A percentile compares a stretch with the other conserved stretches of the same genome.
phyloP scores from a whole-genome alignment of 768 basidiomycete genomes.

The Suillus lakei region DNA sequence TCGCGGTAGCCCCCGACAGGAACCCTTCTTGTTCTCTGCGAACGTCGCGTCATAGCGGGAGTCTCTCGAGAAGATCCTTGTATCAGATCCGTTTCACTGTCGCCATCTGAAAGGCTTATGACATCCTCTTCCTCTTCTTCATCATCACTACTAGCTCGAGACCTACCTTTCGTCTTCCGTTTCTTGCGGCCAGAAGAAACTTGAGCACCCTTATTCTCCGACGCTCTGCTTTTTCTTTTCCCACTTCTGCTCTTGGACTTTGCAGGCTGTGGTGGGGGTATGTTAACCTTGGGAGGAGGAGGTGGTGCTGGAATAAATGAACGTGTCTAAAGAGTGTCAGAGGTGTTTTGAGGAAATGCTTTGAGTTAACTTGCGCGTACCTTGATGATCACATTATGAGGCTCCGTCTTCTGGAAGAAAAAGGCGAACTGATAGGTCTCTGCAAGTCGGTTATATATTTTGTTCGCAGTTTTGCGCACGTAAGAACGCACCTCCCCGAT shows the following conservation, averaged over 20 bases:
- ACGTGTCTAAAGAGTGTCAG: constrained; percentile 40
- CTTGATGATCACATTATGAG: constrained; percentile 84
- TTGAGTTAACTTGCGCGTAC: constrained; percentile 42
- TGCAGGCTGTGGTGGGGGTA: constrained; percentile 19
- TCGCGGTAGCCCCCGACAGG: constrained; percentile 31
- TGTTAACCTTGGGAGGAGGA: constrained; percentile 1
- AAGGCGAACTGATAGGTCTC: constrained; percentile 92
- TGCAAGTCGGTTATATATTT: constrained; percentile 34
- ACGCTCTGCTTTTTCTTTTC: constrained; percentile 23
- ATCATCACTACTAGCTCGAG: constrained; percentile 27
- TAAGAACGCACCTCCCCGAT: constrained; percentile 70
- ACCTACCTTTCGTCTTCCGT: constrained; percentile 46
- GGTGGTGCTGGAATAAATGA: constrained; percentile 41
- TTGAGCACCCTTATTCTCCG: constrained; percentile 13
- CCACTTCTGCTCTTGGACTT: constrained; percentile 22
- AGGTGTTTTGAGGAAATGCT: constrained; percentile 2
- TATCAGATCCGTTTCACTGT: constrained; percentile 3
- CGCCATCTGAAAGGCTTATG: constrained; percentile 8
- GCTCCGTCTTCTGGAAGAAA: constrained; percentile 82
- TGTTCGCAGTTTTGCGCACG: constrained; percentile 9
- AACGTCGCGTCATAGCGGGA: constrained; percentile 28
- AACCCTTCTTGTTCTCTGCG: constrained; percentile 36
- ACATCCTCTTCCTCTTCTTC: constrained; percentile 30
- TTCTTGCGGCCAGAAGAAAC: constrained; percentile 31
- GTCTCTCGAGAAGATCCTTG: constrained; percentile 17